Percentiles rank a stretch among this genome's conserved stretches.
These are phyloP conservation scores for Podila minutissima DNA, from an alignment of 192 early-diverging fungal genomes.

Conservation along the genomic window DNA sequence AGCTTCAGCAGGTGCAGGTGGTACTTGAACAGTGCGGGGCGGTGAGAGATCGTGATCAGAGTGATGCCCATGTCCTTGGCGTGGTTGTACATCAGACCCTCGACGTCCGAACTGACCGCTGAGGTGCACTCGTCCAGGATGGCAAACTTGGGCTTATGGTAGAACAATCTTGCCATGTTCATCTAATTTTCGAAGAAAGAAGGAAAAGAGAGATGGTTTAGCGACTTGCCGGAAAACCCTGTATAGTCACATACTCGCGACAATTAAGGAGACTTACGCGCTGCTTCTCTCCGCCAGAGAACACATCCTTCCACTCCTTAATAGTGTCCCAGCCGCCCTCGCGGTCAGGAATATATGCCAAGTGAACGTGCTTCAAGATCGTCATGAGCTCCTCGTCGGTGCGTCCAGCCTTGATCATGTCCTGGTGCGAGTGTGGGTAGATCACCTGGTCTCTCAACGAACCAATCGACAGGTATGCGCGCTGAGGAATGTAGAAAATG, in stretches of 20 bases:
- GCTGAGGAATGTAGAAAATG: slow-evolving; percentile 99
- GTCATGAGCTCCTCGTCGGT: slow-evolving; percentile 85
- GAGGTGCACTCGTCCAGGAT: slow-evolving; percentile 94
- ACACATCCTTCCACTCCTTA: slow-evolving; percentile 92
- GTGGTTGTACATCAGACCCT: slow-evolving; percentile 89
- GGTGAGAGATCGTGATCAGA: slow-evolving; percentile 95
- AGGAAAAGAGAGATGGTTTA: slow-evolving; percentile 7
- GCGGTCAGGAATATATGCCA: slow-evolving; percentile 80
- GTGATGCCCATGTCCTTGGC: slow-evolving; percentile 86
- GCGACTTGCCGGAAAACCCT: neutral
- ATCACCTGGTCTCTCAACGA: slow-evolving; percentile 97
- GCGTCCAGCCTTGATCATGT: slow-evolving; percentile 77
- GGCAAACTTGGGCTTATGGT: slow-evolving; percentile 94
- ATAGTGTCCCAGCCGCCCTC: slow-evolving; percentile 92
- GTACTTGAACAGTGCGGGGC: slow-evolving; percentile 95
- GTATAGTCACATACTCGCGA: too few species aligned
- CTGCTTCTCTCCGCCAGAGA: slow-evolving; percentile 97
- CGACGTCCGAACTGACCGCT: slow-evolving; percentile 93
- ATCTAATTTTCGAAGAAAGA: slow-evolving; percentile 58
- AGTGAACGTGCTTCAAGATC: slow-evolving; percentile 86
- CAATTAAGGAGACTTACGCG: slow-evolving; percentile 56
- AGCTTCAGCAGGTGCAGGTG: slow-evolving; percentile 92
- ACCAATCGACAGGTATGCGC: slow-evolving; percentile 93
- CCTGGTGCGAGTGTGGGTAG: slow-evolving; percentile 89
- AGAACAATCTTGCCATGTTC: slow-evolving; percentile 96